These are phyloP conservation scores for Stromatinia cepivora DNA, from an alignment of 2,329 filamentous ascomycete genomes.

Conservation along the genomic window DNA sequence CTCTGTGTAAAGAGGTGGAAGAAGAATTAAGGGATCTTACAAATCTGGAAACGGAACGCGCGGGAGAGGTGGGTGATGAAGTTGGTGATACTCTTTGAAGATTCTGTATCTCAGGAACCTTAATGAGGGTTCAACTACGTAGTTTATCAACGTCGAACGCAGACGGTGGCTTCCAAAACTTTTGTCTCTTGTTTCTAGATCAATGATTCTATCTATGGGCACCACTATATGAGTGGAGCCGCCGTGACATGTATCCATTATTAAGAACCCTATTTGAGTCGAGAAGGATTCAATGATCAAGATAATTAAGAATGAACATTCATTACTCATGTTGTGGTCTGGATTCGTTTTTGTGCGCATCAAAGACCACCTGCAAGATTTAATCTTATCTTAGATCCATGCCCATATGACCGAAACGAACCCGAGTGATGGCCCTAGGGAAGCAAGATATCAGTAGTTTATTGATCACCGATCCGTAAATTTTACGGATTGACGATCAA, in stretches of 20 bases:
- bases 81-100: constrained; percentile 1
- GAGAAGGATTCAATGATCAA: not conserved
- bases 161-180: not conserved
- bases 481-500: too few relatives aligned
- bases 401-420: constrained; percentile 1
- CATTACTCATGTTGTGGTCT: not conserved
- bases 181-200: not conserved
- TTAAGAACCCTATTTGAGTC: not conserved
- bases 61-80: not conserved
- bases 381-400: constrained; percentile 15
- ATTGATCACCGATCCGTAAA: too few relatives aligned
- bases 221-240: not conserved
- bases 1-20: constrained; percentile 21
- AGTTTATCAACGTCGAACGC: not conserved
- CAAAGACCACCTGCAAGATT: not conserved
- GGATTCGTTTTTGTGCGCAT: not conserved
- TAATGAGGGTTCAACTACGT: not conserved
- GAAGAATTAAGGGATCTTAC: constrained; percentile 26
- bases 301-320: not conserved
- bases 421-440: constrained; percentile 6
- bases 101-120: not conserved
- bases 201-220: not conserved
- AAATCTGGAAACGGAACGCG: not conserved
- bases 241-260: not conserved
- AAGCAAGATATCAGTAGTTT: too few relatives aligned